Evolutionary conservation across 257 asterid species (phyloP).

Genomic region (Marsdenia floribunda): DNA sequence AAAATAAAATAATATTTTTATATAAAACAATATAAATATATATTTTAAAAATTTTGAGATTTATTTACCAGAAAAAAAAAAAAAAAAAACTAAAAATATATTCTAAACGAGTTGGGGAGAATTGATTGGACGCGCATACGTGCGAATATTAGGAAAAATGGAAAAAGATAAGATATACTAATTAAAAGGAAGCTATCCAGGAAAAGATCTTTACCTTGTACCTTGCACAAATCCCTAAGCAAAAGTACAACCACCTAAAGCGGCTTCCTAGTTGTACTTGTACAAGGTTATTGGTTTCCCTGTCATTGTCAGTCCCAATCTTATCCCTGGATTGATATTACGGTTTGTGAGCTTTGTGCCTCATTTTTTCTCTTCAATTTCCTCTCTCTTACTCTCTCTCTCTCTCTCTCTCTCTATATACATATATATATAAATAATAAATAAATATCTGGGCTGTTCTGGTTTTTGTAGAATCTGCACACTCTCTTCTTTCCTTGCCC

Average conservation of each 20-base stretch:
- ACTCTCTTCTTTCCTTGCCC: background rate
- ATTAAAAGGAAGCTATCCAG: background rate
- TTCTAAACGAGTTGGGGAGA: too few relatives aligned
- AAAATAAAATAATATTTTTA: too few relatives aligned
- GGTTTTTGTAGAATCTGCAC: background rate
- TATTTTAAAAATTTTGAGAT: too few relatives aligned
- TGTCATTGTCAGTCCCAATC: background rate
- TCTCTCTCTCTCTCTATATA: background rate
- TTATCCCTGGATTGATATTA: background rate
- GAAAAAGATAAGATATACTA: too few relatives aligned
- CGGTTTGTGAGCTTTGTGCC: too few relatives aligned
- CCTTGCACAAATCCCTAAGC: background rate
- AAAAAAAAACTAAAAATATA: too few relatives aligned
- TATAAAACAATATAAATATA: too few relatives aligned
- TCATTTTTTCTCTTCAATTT: background rate
- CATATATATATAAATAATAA: background rate
- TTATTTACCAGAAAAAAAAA: too few relatives aligned
- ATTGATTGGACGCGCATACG: too few relatives aligned
- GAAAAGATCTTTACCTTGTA: background rate
- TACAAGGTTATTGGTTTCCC: background rate
- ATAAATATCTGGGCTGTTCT: background rate
- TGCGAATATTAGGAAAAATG: too few relatives aligned
- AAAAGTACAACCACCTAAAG: background rate
- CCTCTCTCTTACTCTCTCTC: too few relatives aligned
- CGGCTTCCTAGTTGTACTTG: too few relatives aligned